Evolutionary conservation across 441 rosid species (phyloP).

Genomic region (Metrosideros polymorpha): DNA sequence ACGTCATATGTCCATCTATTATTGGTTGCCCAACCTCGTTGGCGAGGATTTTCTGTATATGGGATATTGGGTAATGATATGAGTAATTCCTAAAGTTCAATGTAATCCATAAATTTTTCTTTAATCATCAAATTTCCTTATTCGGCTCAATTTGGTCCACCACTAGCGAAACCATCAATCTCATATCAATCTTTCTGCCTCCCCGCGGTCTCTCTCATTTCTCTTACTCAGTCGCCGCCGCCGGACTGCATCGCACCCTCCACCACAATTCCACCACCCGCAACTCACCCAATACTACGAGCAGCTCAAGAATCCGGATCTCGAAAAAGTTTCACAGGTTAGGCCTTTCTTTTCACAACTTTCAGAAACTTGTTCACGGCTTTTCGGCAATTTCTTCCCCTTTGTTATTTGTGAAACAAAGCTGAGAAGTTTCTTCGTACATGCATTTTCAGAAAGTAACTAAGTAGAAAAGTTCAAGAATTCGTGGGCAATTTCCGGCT

Average conservation of each 20-base stretch:
- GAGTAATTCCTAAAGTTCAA: not conserved
- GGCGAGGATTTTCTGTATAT: not conserved
- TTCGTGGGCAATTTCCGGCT: not conserved
- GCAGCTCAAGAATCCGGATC: not conserved
- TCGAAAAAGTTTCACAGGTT: not conserved
- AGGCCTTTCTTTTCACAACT: not conserved
- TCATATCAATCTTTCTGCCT: not conserved
- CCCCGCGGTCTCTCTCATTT: not conserved
- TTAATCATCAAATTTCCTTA: not conserved
- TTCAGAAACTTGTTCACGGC: not conserved
- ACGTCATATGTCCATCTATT: too few species aligned
- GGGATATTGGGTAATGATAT: not conserved
- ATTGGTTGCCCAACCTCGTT: not conserved
- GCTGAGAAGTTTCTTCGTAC: too few species aligned
- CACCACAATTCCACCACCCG: not conserved
- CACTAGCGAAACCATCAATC: not conserved
- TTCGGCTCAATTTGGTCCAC: not conserved
- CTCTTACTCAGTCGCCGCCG: not conserved
- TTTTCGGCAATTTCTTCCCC: not conserved
- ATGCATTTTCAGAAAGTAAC: not conserved
- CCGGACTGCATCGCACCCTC: not conserved
- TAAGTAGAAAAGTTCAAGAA: not conserved
- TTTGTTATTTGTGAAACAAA: not conserved
- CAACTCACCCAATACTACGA: fast-evolving
- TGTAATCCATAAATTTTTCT: not conserved